Evolutionary conservation across 2,329 filamentous ascomycete genomes (phyloP).

Genomic region (Aspergillus unguis): DNA sequence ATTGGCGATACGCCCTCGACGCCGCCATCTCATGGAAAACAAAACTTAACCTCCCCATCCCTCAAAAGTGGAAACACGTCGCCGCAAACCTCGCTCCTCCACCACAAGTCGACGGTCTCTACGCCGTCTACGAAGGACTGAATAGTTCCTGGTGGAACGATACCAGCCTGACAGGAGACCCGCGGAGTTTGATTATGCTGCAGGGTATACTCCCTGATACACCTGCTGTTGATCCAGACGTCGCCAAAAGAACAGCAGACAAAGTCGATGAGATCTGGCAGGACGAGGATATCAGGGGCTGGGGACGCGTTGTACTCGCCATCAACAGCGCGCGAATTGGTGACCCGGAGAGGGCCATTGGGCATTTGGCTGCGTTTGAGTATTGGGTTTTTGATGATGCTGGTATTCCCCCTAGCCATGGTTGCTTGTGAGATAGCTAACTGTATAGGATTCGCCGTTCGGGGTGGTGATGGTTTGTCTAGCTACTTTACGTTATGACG

Average conservation of each 20-base stretch:
- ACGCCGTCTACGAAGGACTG: slow-evolving; percentile 14
- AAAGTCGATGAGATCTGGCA: slow-evolving; percentile 15
- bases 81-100: slow-evolving; percentile 6
- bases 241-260: slow-evolving; percentile 10
- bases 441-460: slow-evolving; percentile 13
- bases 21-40: slow-evolving; percentile 11
- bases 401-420: slow-evolving; percentile 1
- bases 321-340: slow-evolving; percentile 16
- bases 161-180: slow-evolving; percentile 7
- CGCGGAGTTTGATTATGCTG: slow-evolving; percentile 17
- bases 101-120: slow-evolving; percentile 8
- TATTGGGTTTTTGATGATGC: slow-evolving; percentile 19
- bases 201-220: slow-evolving; percentile 16
- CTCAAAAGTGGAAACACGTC: slow-evolving; percentile 6
- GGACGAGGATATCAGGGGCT: slow-evolving; percentile 15
- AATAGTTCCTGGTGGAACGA: slow-evolving; percentile 17
- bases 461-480: slow-evolving; percentile 12
- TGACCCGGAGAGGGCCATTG: slow-evolving; percentile 7
- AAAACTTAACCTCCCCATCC: slow-evolving; percentile 5
- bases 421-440: not conserved
- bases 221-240: slow-evolving; percentile 2
- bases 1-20: slow-evolving; percentile 16
- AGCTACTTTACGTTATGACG: not conserved
- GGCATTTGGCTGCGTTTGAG: slow-evolving; percentile 14
- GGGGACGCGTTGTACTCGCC: slow-evolving; percentile 15